These are phyloP conservation scores for Bipolaris bicolor DNA, from an alignment of 2,329 filamentous ascomycete genomes.

Conservation along the genomic window DNA sequence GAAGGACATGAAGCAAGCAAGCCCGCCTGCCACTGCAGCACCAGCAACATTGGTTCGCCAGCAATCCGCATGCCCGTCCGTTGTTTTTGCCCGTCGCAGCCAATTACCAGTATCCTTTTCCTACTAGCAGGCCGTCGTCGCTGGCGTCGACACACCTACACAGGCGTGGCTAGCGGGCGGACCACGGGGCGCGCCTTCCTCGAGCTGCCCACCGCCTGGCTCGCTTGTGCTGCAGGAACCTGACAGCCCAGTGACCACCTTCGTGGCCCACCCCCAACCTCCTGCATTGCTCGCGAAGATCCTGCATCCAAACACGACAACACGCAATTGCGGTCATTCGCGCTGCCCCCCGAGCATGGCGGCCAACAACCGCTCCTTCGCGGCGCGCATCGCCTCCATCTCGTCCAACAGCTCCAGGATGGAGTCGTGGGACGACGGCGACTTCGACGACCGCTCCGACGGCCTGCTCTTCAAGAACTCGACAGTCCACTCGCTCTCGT, in stretches of 20 bases:
- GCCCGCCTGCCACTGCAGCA: no score
- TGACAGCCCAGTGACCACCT: constrained; percentile 15
- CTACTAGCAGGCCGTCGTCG: constrained; percentile 3
- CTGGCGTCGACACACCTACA: background rate
- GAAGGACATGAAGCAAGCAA: no score
- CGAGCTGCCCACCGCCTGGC: constrained; percentile 12
- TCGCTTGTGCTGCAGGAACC: constrained; percentile 15
- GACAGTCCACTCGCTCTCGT: constrained; percentile 76
- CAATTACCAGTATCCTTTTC: background rate
- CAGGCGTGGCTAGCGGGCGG: constrained; percentile 13
- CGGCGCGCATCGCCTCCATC: constrained; percentile 56
- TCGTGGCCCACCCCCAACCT: constrained; percentile 14
- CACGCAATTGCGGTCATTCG: constrained; percentile 26
- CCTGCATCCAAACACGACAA: constrained; percentile 15
- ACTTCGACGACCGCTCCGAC: constrained; percentile 51
- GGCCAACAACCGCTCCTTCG: constrained; percentile 46
- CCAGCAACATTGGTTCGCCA: background rate
- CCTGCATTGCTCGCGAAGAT: constrained; percentile 12
- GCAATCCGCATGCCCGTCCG: background rate
- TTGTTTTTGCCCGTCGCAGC: background rate
- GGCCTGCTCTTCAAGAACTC: constrained; percentile 77
- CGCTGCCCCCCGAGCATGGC: constrained; percentile 32
- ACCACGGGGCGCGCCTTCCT: constrained; percentile 11
- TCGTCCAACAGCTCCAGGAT: constrained; percentile 61
- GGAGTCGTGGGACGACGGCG: constrained; percentile 69